Evolutionary conservation across 495 filamentous ascomycete species (phyloP).

Genomic region (Zalerion maritima): DNA sequence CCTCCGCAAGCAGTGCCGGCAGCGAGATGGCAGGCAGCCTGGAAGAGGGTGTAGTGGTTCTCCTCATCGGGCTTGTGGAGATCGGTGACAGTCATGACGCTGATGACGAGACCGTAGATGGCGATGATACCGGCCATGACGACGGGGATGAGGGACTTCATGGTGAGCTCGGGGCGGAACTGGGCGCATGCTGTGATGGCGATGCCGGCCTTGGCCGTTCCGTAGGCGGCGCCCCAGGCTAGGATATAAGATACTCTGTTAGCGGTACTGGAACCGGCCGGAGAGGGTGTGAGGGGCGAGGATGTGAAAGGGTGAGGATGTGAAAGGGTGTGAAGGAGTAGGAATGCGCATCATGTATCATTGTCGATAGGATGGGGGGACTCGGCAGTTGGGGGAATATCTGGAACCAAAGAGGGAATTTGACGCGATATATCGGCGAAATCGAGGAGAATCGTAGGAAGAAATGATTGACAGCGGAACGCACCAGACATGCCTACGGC

Average conservation of each 20-base stretch:
- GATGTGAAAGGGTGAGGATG: too few relatives aligned
- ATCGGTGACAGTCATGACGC: slow-evolving; percentile 83
- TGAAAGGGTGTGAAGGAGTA: not conserved
- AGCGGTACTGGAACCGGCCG: not conserved
- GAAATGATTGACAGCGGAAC: too few relatives aligned
- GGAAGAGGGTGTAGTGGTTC: slow-evolving; percentile 64
- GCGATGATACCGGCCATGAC: slow-evolving; percentile 99
- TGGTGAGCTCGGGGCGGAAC: slow-evolving; percentile 87
- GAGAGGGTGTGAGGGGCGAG: too few relatives aligned
- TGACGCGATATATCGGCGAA: too few relatives aligned
- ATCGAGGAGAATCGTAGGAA: too few relatives aligned
- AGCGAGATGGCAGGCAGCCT: slow-evolving; percentile 31
- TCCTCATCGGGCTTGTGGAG: slow-evolving; percentile 46
- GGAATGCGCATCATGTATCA: slow-evolving; percentile 13
- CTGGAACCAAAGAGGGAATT: slow-evolving; percentile 83
- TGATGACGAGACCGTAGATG: slow-evolving; percentile 91
- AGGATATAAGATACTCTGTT: slow-evolving; percentile 4
- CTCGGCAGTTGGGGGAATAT: slow-evolving; percentile 10
- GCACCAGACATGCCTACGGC: too few relatives aligned
- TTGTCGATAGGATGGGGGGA: slow-evolving; percentile 4
- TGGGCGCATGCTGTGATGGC: slow-evolving; percentile 90
- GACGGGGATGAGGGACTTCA: slow-evolving; percentile 96
- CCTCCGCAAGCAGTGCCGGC: slow-evolving; percentile 7
- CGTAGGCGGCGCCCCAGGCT: slow-evolving; percentile 92
- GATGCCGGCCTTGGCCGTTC: slow-evolving; percentile 92